Evolutionary conservation across 768 basidiomycete genomes (phyloP), one percentile per base, ranked within the genome.

Genomic region (Suillus americanus): DNA sequence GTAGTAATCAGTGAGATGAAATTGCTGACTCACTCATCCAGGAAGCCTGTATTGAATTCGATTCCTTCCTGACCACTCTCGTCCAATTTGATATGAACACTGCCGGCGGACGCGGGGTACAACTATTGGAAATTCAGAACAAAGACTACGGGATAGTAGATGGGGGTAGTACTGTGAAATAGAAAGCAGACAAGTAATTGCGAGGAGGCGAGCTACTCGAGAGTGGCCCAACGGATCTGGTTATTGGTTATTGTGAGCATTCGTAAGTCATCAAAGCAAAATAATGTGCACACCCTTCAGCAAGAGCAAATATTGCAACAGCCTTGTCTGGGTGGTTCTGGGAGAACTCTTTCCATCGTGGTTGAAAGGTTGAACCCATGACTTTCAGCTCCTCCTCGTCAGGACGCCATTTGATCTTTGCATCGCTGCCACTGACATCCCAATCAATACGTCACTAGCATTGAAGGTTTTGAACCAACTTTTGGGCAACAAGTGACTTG

Each of bases 401-500:
- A 2, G 73, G 74, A 16, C 75, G 71, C 16, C 75, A 23, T 59
- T 75, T 76, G 51, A 70, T 61, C 7, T 56, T 33, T 2, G 62
- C 71, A 20, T 71, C 74, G 3, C 25, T 20, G 7, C 64, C 68
- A 23, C 71, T 71, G 38, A 18, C n/a, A 56, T 18, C 4, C n/a
- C 7, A 3, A 12, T 63, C 23, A 66, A 33, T 14, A 51, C 23
- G 4, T 18, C 8, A 16, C 28, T 10, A 18, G n/a, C 18, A n/a
- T 30, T 5, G 7, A 18, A 50, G 23, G 2, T 13, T 40, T 25
- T 66, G 2, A 28, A 63, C 79, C 18, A 54, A 87, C 88, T 86
- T 88, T 68, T 83, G 80, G 0, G 85, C 78, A 68, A 88, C 75
- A 45, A 82, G 66, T 7, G 85, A 84, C 41, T 73, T 74, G 0